These are phyloP conservation scores for Hymenoscyphus albidus DNA, from an alignment of 2,329 filamentous ascomycete species.

Conservation along the genomic window DNA sequence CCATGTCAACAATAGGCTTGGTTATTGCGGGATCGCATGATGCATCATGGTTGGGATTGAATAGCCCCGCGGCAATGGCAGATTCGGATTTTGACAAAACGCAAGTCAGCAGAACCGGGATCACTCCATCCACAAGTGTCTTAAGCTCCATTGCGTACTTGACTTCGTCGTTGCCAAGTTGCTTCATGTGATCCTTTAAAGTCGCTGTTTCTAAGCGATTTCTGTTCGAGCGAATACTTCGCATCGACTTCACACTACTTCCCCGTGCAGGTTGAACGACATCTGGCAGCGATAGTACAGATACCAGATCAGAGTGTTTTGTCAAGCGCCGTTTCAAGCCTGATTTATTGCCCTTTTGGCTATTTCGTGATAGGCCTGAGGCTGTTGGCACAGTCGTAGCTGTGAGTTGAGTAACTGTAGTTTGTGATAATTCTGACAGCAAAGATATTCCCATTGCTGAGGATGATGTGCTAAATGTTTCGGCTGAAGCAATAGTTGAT, in stretches of 20 bases:
- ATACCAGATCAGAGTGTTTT: slow-evolving; percentile 90
- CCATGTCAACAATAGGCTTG: slow-evolving; percentile 91
- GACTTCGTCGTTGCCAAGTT: slow-evolving; percentile 77
- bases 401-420: slow-evolving; percentile 43
- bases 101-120: slow-evolving; percentile 84
- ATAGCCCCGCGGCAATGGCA: slow-evolving; percentile 61
- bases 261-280: slow-evolving; percentile 53
- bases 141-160: slow-evolving; percentile 89
- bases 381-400: slow-evolving; percentile 21
- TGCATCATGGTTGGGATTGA: slow-evolving; percentile 47
- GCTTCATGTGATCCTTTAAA: slow-evolving; percentile 70
- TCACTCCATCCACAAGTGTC: slow-evolving; percentile 89
- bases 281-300: slow-evolving; percentile 75
- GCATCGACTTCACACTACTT: slow-evolving; percentile 69
- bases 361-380: slow-evolving; percentile 31
- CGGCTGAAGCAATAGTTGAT: slow-evolving; percentile 31
- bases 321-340: slow-evolving; percentile 63
- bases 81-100: slow-evolving; percentile 71
- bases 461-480: slow-evolving; percentile 18
- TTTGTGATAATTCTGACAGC: slow-evolving; percentile 30
- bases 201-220: slow-evolving; percentile 65
- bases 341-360: slow-evolving; percentile 38
- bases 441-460: slow-evolving; percentile 16
- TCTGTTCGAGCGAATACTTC: slow-evolving; percentile 72
- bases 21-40: slow-evolving; percentile 59